Percentiles rank a stretch among this genome's conserved stretches.
Evolutionary conservation across 192 early-diverging fungal genomes (phyloP).

Genomic region (Entomortierella beljakovae): DNA sequence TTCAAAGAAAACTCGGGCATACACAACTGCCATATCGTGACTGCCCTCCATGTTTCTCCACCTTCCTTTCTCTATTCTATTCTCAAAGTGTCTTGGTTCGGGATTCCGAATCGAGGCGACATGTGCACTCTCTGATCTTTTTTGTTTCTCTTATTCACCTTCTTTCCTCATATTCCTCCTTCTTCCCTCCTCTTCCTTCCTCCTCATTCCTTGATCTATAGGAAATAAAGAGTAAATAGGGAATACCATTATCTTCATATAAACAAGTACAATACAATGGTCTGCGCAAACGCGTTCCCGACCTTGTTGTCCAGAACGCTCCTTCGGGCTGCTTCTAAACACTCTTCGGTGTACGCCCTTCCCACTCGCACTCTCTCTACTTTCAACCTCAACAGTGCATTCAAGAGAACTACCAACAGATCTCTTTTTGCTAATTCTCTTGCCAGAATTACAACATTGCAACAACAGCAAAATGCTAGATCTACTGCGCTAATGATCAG

Average conservation of each 20-base stretch:
- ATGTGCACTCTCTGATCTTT: neutral
- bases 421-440: neutral
- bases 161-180: neutral
- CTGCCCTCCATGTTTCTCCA: too few species aligned
- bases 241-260: neutral
- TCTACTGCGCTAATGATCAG: constrained; percentile 28
- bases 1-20: too few species aligned
- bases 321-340: constrained; percentile 32
- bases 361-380: constrained; percentile 17
- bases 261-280: constrained; percentile 8
- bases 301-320: constrained; percentile 35
- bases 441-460: constrained; percentile 1
- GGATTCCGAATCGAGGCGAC: constrained; percentile 18
- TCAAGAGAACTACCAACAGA: constrained; percentile 1
- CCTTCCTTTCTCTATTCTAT: too few species aligned
- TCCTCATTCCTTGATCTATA: neutral
- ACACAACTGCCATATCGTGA: too few species aligned
- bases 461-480: neutral
- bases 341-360: neutral
- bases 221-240: neutral
- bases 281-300: constrained; percentile 50
- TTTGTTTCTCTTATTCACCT: neutral
- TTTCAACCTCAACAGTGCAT: neutral
- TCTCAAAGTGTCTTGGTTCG: neutral
- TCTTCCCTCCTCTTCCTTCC: neutral